phyloP scores from a whole-genome alignment of 495 filamentous ascomycete genomes.

The Podospora didyma region DNA sequence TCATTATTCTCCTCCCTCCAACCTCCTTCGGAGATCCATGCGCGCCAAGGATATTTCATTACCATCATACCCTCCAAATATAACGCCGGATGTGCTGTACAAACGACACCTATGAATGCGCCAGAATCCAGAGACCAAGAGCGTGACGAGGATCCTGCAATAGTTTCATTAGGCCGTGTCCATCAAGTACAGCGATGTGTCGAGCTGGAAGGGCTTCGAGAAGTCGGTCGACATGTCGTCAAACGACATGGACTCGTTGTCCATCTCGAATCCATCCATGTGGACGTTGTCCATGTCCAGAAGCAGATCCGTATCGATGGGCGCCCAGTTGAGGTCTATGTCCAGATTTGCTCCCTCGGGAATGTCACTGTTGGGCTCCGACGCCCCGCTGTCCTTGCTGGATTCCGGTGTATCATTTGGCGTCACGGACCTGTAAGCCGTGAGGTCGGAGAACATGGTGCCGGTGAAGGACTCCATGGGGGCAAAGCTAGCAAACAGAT shows the following conservation, averaged over 20 bases:
- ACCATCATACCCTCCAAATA: background rate
- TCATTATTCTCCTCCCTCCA: background rate
- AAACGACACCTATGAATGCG: background rate
- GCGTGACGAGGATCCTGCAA: too few species aligned
- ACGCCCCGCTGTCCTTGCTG: slow-evolving; percentile 47
- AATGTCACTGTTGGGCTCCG: slow-evolving; percentile 53
- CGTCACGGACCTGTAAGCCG: slow-evolving; percentile 42
- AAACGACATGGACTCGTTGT: slow-evolving; percentile 18
- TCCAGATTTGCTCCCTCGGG: slow-evolving; percentile 45
- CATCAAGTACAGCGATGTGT: slow-evolving; percentile 34
- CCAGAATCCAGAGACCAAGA: background rate
- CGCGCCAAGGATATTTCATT: background rate
- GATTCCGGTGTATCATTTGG: slow-evolving; percentile 57
- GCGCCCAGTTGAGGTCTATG: slow-evolving; percentile 37
- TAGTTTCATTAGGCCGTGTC: background rate
- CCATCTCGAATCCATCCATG: slow-evolving; percentile 24
- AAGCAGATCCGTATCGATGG: slow-evolving; percentile 33
- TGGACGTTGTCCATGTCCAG: slow-evolving; percentile 32
- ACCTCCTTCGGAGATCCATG: background rate
- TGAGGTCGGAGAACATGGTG: slow-evolving; percentile 43
- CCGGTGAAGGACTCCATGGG: slow-evolving; percentile 24
- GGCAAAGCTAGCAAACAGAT: slow-evolving; percentile 33
- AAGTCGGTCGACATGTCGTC: slow-evolving; percentile 40
- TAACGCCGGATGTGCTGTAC: background rate
- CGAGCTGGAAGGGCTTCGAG: slow-evolving; percentile 39